Base-by-base conservation (phyloP, 768 basidiomycete species). In the Russula abietina region DNA sequence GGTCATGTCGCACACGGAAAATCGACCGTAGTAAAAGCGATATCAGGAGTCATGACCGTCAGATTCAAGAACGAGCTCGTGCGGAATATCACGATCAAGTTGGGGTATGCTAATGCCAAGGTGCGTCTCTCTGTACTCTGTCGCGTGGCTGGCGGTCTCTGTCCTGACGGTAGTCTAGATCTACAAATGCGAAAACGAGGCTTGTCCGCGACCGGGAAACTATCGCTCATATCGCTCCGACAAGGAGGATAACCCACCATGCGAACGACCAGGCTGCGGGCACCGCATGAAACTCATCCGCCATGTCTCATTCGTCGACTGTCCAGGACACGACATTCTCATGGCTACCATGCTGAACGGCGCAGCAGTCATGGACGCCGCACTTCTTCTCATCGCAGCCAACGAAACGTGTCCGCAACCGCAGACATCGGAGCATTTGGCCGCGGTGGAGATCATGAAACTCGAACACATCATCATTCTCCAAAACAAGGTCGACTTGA, bases 261-360 rank as follows among this genome's bases (percentile, higher is more conserved):
- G 97, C 75, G 94, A 97, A 75, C 83, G 93, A 22, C 91, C 92
- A 24, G 92, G 93, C 64, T 98, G 97, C 76, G 88, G 86, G 43
- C 85, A 86, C 60, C 83, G 84, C 19, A 94, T 98, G 93, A 89
- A 88, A 70, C 85, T 98, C 68, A 72, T 98, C 66, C 88, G 95
- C 68, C 97, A 99, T 71, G 95, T 98, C 71, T 98, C 96, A 3
- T 99, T 99, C 75, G 97, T 99, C 72, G 97, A 99, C 75, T 93
- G 89, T 69, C 93, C 91, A 1, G 92, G 95, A 65, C 95, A 96
- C 84, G 94, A 98, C 75, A 98, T 99, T 86, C 87, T 99, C 75
- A 99, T 99, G 97, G 97, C 97, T 55, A 99, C 96, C 67, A 99
- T 99, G 97, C 80, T 99, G 69, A 98, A 98, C 82, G 97, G 96